A percentile compares a stretch with the other conserved stretches of the same genome.
phyloP scores from a whole-genome alignment of 768 basidiomycete genomes.

The Boletus fagicola region DNA sequence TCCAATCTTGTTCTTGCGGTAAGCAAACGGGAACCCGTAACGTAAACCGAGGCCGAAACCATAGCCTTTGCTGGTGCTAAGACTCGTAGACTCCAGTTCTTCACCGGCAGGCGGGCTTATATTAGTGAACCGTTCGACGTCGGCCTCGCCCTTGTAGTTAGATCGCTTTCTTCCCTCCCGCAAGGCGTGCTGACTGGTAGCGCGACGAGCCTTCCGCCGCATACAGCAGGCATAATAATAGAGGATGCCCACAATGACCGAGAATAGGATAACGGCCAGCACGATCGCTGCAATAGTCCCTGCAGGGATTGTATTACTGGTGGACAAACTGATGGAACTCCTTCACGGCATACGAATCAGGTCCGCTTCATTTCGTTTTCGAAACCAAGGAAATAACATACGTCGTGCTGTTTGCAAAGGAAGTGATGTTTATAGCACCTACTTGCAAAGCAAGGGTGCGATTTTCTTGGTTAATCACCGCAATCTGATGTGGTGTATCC shows the following conservation, averaged over 20 bases:
- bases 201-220: constrained; percentile 43
- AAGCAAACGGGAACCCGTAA: constrained; percentile 25
- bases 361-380: not conserved
- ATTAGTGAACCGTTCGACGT: constrained; percentile 13
- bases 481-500: constrained; percentile 45
- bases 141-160: constrained; percentile 1
- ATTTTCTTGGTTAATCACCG: constrained; percentile 56
- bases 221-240: constrained; percentile 47
- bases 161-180: not conserved
- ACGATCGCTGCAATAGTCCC: constrained; percentile 69
- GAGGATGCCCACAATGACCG: constrained; percentile 43
- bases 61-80: constrained; percentile 34
- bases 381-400: constrained; percentile 21
- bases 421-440: constrained; percentile 50
- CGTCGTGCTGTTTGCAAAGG: constrained; percentile 34
- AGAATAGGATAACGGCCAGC: constrained; percentile 53
- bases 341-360: constrained; percentile 15
- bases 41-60: constrained; percentile 35
- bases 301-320: constrained; percentile 33
- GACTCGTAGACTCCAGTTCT: constrained; percentile 27
- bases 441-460: constrained; percentile 47
- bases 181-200: constrained; percentile 12
- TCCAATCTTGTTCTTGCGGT: constrained; percentile 24
- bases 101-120: constrained; percentile 16
- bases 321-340: constrained; percentile 16